Base-by-base conservation (phyloP, 2,329 filamentous ascomycete species). In the Trichoderma sp. region DNA sequence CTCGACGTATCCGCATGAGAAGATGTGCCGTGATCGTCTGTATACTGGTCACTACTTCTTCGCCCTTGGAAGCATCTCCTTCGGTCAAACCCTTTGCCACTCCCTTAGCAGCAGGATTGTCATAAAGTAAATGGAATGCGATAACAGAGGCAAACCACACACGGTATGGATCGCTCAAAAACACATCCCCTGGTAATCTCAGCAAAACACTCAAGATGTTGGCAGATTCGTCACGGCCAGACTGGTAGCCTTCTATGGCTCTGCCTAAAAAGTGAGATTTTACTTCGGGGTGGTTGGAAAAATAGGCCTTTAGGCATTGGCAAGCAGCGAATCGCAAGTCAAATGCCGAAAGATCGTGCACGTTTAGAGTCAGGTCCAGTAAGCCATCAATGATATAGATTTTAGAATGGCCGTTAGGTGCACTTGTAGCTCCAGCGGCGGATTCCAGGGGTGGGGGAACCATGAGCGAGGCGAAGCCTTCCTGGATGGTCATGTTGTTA, bases 321-420 rank as follows among this genome's bases (percentile, higher is more conserved):
- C 93, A 96, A 26, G 93, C 94, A 24, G 95, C 93, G 77, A 94
- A 88, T 28, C 96, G 91, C 47, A 95, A 86, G 80, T 97, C 92
- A 75, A 97, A 92, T 43, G 92, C 86, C 67, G 90, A 87, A 24
- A 89, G 82, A 0, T 90, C 84, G 34, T 91, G 87, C 26, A 92
- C 85, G 71, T 90, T 90, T 9, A 99, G 84, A 0, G 92, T 91
- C 57, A 98, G 84, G 76, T 98, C 94, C 62, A 99, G 85, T 21
- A 99, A 85, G 1, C 93, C 96, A 80, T 98, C 95, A 77, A 99
- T 97, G 34, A 99, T 94, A 81, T 97, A 97, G 39, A 95, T 90
- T 71, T 88, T 88, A 15, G 86, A 83, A 11, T 86, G 81, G n/a
- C 85, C 86, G 73, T 89, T 89, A 5, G 81, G 56, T 60, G 84